These are phyloP conservation scores for Paecilomyces sp. DNA, from an alignment of 2,329 filamentous ascomycete genomes.

Conservation along the genomic window DNA sequence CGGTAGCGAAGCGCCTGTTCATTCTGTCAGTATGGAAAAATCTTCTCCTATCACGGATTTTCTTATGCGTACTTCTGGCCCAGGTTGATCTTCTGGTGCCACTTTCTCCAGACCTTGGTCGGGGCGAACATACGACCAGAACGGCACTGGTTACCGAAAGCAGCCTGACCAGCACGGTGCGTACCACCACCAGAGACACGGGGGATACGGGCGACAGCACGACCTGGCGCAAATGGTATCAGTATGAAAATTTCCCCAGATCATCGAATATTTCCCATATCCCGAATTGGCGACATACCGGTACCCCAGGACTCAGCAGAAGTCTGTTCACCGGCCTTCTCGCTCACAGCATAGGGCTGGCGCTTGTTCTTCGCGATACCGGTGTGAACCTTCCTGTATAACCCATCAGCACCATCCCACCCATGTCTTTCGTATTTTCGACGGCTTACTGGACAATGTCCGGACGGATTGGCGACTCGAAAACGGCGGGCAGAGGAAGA, in stretches of 20 bases:
- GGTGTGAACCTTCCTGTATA: conserved; percentile 69
- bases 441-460: conserved; percentile 89
- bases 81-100: conserved; percentile 99
- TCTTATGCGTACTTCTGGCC: conserved; percentile 71
- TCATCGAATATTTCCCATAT: conserved; percentile 9
- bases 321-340: conserved; percentile 99
- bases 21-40: conserved; percentile 6
- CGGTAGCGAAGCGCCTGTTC: conserved; percentile 85
- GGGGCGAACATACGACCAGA: conserved; percentile 99
- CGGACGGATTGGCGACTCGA: conserved; percentile 93
- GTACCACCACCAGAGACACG: conserved; percentile 99
- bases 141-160: conserved; percentile 99
- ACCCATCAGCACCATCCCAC: conserved; percentile 23
- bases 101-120: conserved; percentile 99
- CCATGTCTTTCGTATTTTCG: not conserved
- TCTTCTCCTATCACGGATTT: not conserved
- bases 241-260: conserved; percentile 7
- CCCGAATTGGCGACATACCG: conserved; percentile 56
- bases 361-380: conserved; percentile 99
- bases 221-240: conserved; percentile 53
- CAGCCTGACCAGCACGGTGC: conserved; percentile 99
- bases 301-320: conserved; percentile 99
- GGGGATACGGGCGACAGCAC: conserved; percentile 99
- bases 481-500: conserved; percentile 91
- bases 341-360: conserved; percentile 98